Base-by-base conservation (phyloP, 441 rosid species). In the Mallotus japonicus region DNA sequence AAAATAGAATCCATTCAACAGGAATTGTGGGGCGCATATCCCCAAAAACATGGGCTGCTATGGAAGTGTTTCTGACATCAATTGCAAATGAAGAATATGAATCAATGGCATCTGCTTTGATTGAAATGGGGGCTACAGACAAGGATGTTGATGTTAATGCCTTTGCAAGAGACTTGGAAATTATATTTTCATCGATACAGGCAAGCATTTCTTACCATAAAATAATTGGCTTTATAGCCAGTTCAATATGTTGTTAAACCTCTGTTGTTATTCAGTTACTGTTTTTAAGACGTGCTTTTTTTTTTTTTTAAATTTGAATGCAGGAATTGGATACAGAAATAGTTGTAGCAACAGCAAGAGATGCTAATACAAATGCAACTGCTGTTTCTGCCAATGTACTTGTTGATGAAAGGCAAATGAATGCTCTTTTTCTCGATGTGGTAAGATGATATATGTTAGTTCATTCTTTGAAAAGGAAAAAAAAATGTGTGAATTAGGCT, bases 21-120 rank as follows among this genome's bases (percentile, higher is more conserved):
- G 98, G 99, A 71, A 95, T 95, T 81, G 99, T 95, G 75, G 99
- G 99, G 65, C 96, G 97, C 69, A 90, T 95, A 87, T 92, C 98
- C 28, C 99, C 98, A 28, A 87, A 81, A 83, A 95, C 98, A 65
- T 95, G 99, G 99, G 87, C 79, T 62, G 99, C 99, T 24, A 91
- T 95, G 95, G 98, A 95, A 73, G 89, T 85, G 72, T 95, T 95
- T 82, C 83, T 95, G 78, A 76, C 88, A 69, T 92, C 99, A 44
- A 86, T 95, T 75, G 87, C 97, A 79, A 80, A 90, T 47, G 92
- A 88, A 82, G 98, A 91, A 70, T 95, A 95, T 9, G 91, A 88
- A 73, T 84, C 95, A 62, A 95, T 95, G 99, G 95, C 99, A 67
- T 90, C 96, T 68, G 91, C 99, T 72, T 87, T 92, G 85, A 89